Evolutionary conservation across 2,329 filamentous ascomycete genomes (phyloP).

Genomic region (Fusarium mangiferae): DNA sequence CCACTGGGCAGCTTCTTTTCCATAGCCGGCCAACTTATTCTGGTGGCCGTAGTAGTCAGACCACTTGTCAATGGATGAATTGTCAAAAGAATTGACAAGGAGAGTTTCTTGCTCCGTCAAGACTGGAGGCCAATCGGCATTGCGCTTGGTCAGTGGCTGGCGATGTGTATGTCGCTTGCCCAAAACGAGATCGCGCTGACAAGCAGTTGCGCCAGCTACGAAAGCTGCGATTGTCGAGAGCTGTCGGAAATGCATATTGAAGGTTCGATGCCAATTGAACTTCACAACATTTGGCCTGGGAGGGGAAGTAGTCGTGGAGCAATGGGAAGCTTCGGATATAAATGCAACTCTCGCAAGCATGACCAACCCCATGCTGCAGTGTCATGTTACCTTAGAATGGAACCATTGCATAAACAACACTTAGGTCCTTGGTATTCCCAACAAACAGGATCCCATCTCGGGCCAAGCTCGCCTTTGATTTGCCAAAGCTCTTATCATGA

Average conservation of each 20-base stretch:
- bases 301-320: not conserved
- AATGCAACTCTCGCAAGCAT: conserved; percentile 19
- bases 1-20: conserved; percentile 53
- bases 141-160: conserved; percentile 45
- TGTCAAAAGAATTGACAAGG: conserved; percentile 51
- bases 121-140: conserved; percentile 50
- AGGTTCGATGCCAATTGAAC: not conserved
- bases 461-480: conserved; percentile 16
- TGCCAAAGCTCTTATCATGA: conserved; percentile 12
- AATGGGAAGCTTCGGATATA: conserved; percentile 26
- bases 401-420: conserved; percentile 8
- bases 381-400: conserved; percentile 36
- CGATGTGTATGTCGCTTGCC: conserved; percentile 47
- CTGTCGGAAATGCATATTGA: conserved; percentile 33
- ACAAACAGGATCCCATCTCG: conserved; percentile 11
- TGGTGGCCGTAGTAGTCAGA: conserved; percentile 53
- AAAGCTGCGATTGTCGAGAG: conserved; percentile 33
- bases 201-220: conserved; percentile 41
- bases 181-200: conserved; percentile 45
- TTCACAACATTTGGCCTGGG: not conserved
- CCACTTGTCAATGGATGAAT: conserved; percentile 52
- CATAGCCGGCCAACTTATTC: conserved; percentile 51
- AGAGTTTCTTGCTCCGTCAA: conserved; percentile 49
- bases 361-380: not conserved
- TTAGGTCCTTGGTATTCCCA: conserved; percentile 8